Evolutionary conservation across 306 rosid genomes (phyloP).

Genomic region (Cercis canadensis): DNA sequence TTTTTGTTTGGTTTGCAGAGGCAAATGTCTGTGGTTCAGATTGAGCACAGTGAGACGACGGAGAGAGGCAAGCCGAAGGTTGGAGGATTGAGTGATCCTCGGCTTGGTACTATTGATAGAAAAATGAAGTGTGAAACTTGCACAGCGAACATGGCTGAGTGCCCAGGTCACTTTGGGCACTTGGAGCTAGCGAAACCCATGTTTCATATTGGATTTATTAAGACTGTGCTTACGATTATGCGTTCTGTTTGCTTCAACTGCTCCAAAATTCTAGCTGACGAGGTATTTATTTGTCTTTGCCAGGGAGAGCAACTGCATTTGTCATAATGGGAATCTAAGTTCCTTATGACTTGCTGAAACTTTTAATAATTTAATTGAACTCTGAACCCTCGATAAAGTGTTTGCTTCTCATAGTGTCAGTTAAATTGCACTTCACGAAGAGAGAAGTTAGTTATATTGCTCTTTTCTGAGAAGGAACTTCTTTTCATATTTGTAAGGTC

Average conservation of each 20-base stretch:
- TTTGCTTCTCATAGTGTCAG: too few species aligned
- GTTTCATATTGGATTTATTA: conserved; percentile 95
- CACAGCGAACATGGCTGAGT: conserved; percentile 95
- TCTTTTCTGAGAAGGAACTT: too few species aligned
- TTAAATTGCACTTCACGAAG: not conserved
- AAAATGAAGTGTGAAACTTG: conserved; percentile 97
- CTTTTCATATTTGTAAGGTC: not conserved
- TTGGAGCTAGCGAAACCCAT: conserved; percentile 97
- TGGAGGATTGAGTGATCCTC: conserved; percentile 88
- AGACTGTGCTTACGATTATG: conserved; percentile 81
- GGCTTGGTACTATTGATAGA: conserved; percentile 92
- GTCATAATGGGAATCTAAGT: not conserved
- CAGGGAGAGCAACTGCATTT: not conserved
- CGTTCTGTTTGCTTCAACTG: conserved; percentile 97
- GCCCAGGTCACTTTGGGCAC: conserved; percentile 97
- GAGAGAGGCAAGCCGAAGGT: conserved; percentile 89
- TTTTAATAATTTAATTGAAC: too few species aligned
- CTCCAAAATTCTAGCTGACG: conserved; percentile 85
- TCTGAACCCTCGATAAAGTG: too few species aligned
- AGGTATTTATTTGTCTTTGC: conserved; percentile 56
- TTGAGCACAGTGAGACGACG: conserved; percentile 92
- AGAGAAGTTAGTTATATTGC: too few species aligned
- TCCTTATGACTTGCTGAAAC: not conserved
- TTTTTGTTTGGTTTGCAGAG: conserved; percentile 63
- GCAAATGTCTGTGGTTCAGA: conserved; percentile 97